Evolutionary conservation across 306 rosid genomes (phyloP).

Genomic region (Urtica urens): DNA sequence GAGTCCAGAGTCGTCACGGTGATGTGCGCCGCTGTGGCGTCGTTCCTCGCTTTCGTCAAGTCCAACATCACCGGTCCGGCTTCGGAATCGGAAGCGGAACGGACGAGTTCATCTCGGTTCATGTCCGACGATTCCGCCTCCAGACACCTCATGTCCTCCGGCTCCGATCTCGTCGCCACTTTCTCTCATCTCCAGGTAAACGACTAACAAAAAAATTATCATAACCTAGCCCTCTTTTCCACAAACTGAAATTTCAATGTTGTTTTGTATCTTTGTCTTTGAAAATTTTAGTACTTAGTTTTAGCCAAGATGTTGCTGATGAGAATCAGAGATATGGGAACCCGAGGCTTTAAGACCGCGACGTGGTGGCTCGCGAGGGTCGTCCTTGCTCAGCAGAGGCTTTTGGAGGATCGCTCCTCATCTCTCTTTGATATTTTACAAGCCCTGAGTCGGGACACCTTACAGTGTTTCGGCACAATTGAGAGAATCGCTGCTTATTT

Average conservation of each 20-base stretch:
- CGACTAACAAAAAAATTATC: neutral
- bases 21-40: conserved; percentile 53
- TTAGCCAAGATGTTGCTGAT: conserved; percentile 75
- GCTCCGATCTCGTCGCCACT: conserved; percentile 85
- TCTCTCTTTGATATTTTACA: conserved; percentile 68
- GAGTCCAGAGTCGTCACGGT: conserved; percentile 27
- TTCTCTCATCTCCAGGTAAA: conserved; percentile 74
- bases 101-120: too few relatives aligned
- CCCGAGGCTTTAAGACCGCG: conserved; percentile 47
- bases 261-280: conserved; percentile 9
- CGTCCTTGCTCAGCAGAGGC: conserved; percentile 61
- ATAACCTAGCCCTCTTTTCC: neutral
- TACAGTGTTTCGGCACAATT: conserved; percentile 38
- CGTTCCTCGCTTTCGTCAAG: conserved; percentile 56
- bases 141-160: conserved; percentile 75
- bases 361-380: conserved; percentile 85
- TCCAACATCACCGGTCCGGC: conserved; percentile 65
- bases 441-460: conserved; percentile 37
- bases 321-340: conserved; percentile 50
- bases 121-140: conserved; percentile 91
- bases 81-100: too few relatives aligned
- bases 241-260: neutral
- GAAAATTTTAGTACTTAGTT: conserved; percentile 72
- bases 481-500: conserved; percentile 53
- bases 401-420: conserved; percentile 74